A percentile compares a stretch with the other conserved stretches of the same genome.
These are phyloP conservation scores for Aspergillus bombycis DNA, from an alignment of 2,329 filamentous ascomycete species.

Conservation along the genomic window DNA sequence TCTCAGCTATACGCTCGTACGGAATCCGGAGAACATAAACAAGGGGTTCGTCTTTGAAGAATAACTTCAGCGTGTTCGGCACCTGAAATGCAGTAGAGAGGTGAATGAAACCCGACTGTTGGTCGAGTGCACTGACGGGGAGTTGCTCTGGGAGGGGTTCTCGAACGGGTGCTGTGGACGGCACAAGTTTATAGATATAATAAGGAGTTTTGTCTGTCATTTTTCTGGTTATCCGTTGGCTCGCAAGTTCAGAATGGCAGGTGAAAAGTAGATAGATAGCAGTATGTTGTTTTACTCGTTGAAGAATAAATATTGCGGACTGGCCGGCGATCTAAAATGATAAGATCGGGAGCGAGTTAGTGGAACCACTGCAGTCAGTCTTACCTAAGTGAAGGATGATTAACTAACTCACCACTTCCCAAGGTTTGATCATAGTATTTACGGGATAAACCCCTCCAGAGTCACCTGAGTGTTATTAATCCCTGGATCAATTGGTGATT, in stretches of 20 bases:
- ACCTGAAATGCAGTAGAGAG: constrained; percentile 43
- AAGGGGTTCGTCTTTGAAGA: constrained; percentile 41
- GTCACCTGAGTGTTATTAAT: neutral
- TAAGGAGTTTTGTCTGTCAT: constrained; percentile 31
- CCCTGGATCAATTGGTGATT: neutral
- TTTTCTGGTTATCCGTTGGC: neutral
- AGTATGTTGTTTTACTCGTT: neutral
- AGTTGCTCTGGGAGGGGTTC: constrained; percentile 41
- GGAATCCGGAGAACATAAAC: constrained; percentile 43
- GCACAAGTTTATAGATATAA: constrained; percentile 44
- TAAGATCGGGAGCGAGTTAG: neutral
- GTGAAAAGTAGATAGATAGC: neutral
- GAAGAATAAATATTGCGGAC: neutral
- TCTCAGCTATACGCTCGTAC: constrained; percentile 30
- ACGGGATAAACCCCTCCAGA: neutral
- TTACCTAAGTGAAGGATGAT: constrained; percentile 2
- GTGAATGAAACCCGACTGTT: constrained; percentile 42
- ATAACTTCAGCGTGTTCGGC: constrained; percentile 41
- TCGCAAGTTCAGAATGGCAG: constrained; percentile 4
- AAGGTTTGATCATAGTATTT: neutral
- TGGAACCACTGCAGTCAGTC: neutral
- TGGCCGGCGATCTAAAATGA: neutral
- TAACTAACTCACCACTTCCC: neutral
- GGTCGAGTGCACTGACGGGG: constrained; percentile 41
- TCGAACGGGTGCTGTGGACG: constrained; percentile 38